Percentiles rank a stretch among this genome's conserved stretches.
phyloP scores from a whole-genome alignment of 2,329 filamentous ascomycete genomes.

The Botrytis deweyae region DNA sequence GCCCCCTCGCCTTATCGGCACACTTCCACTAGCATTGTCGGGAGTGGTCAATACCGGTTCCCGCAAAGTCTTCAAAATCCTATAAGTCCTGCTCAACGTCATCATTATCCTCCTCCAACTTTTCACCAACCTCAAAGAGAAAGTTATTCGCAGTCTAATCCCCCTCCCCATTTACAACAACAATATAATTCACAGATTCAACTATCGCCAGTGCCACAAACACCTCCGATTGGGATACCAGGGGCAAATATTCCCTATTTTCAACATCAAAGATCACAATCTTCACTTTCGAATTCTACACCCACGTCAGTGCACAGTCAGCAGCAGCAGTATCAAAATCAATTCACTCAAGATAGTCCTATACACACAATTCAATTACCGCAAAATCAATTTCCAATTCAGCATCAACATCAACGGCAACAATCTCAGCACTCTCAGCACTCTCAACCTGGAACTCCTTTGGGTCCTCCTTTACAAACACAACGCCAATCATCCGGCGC shows the following conservation, averaged over 20 bases:
- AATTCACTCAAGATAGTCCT: constrained; percentile 56
- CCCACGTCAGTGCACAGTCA: constrained; percentile 63
- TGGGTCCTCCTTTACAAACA: constrained; percentile 48
- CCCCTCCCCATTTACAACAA: constrained; percentile 34
- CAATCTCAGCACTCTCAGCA: constrained; percentile 35
- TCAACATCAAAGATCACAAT: constrained; percentile 53
- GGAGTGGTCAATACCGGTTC: constrained; percentile 38
- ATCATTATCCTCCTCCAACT: constrained; percentile 36
- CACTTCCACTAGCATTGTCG: constrained; percentile 31
- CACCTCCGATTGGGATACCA: constrained; percentile 39
- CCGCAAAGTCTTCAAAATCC: constrained; percentile 36
- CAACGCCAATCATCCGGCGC: constrained; percentile 47
- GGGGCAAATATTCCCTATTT: constrained; percentile 39
- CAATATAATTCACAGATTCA: constrained; percentile 36
- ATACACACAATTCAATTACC: constrained; percentile 31
- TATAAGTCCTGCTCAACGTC: constrained; percentile 39
- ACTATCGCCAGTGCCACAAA: constrained; percentile 38
- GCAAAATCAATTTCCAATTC: constrained; percentile 32
- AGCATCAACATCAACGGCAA: constrained; percentile 37
- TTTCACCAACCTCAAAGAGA: constrained; percentile 33
- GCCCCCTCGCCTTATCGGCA: constrained; percentile 40
- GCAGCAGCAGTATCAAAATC: constrained; percentile 42
- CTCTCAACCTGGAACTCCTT: constrained; percentile 44
- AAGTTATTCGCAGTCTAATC: constrained; percentile 35
- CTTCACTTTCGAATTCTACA: constrained; percentile 58